Evolutionary conservation across 2,329 filamentous ascomycete genomes (phyloP).

Genomic region (Paramyrothecium roridum): DNA sequence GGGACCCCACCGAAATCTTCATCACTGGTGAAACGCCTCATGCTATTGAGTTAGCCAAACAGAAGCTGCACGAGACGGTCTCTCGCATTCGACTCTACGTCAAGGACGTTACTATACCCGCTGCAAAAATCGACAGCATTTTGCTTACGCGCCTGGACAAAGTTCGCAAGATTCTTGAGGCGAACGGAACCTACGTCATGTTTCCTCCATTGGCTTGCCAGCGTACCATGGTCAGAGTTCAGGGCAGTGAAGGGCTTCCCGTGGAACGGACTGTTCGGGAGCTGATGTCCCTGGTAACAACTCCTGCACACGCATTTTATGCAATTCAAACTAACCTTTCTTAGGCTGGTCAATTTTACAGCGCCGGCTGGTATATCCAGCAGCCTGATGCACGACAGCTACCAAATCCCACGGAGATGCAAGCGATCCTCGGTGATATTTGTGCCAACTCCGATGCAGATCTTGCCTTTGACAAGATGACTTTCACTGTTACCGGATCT

Average conservation of each 20-base stretch:
- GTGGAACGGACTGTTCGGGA: conserved; percentile 94
- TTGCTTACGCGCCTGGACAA: conserved; percentile 89
- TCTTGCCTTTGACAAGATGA: conserved; percentile 89
- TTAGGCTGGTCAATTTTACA: conserved; percentile 94
- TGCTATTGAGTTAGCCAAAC: conserved; percentile 83
- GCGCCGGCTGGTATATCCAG: conserved; percentile 92
- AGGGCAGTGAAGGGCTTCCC: conserved; percentile 89
- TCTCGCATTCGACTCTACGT: conserved; percentile 77
- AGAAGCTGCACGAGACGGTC: conserved; percentile 84
- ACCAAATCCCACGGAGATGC: conserved; percentile 69
- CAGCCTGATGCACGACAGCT: conserved; percentile 64
- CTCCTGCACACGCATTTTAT: not conserved
- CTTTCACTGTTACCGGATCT: conserved; percentile 90
- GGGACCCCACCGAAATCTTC: conserved; percentile 87
- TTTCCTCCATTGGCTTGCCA: conserved; percentile 86
- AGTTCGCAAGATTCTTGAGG: conserved; percentile 95
- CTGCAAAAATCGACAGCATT: conserved; percentile 93
- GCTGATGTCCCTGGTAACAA: conserved; percentile 83
- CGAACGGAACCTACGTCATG: conserved; percentile 91
- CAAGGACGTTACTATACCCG: conserved; percentile 87
- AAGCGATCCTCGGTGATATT: conserved; percentile 90
- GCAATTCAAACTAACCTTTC: conserved; percentile 16
- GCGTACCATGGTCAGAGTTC: conserved; percentile 80
- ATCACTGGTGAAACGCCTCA: conserved; percentile 88
- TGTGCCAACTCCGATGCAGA: conserved; percentile 96